Evolutionary conservation across 163 green algal genomes (phyloP), one percentile per base, ranked within the genome.

Genomic region (Chlorella variabilis): DNA sequence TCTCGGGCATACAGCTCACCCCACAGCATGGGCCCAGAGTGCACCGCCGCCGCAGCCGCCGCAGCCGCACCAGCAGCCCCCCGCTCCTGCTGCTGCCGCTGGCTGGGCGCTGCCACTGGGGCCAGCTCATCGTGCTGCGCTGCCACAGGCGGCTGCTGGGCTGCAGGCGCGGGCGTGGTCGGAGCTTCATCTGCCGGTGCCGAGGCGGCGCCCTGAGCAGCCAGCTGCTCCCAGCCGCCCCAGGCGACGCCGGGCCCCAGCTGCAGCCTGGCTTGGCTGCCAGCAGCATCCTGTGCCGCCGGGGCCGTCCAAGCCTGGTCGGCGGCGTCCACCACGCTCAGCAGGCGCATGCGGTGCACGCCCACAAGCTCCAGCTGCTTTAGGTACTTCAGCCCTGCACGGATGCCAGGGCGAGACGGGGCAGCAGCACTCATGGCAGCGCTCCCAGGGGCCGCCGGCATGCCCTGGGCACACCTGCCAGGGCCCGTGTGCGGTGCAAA

Each of bases 281-380:
- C 45, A 54, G 45, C 45, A 11, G 45, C 15, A 15, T 54, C 11
- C 45, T 54, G 45, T 41, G 68, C 38, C 15, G 42, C 42, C n/a
- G n/a, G 2, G 21, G 38, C 25, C 18, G 70, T 77, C 70, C 70
- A 77, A 31, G 5, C 36, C 49, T 77, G 70, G 18, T 77, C 70
- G 20, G 48, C 48, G 13, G 31, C 49, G 33, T 48, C 33, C 20
- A 77, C 49, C 3, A 77, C 36, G 70, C 70, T 77, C 18, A 77
- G 70, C 48, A 77, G 70, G 48, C 49, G 70, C 70, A 77, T 18
- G 11, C 48, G 48, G 49, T 77, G 70, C 49, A 77, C 48, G 8
- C 27, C 33, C 17, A 2, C 5, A 20, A 34, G 48, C 48, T 58
- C n/a, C 7, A 77, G 33, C 27, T 18, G n/a, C 31, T 33, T 31